Percentiles rank a stretch among this genome's conserved stretches.
These are phyloP conservation scores for Ilyonectria robusta DNA, from an alignment of 2,329 filamentous ascomycete genomes.

Conservation along the genomic window DNA sequence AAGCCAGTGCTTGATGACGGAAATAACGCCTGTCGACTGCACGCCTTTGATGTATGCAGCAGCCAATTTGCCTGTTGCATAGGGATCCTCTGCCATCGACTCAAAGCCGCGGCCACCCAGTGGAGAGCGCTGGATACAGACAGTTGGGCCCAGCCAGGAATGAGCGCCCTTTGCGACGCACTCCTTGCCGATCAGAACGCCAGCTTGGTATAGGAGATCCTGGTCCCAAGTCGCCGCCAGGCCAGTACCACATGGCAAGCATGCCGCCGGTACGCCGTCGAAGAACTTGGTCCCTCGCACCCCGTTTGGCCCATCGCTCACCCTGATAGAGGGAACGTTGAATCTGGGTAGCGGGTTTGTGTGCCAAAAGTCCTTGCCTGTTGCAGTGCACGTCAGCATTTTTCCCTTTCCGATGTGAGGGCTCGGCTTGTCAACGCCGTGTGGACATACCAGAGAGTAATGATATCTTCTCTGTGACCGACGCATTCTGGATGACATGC, in stretches of 20 bases:
- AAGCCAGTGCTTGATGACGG: conserved; percentile 21
- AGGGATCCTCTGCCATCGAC: conserved; percentile 20
- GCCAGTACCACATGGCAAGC: conserved; percentile 32
- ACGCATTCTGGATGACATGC: conserved; percentile 23
- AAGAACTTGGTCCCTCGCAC: conserved; percentile 31
- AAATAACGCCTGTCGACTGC: background rate
- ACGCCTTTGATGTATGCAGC: conserved; percentile 18
- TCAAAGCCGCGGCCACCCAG: conserved; percentile 21
- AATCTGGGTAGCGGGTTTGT: conserved; percentile 16
- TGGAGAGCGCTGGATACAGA: conserved; percentile 18
- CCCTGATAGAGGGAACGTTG: conserved; percentile 24
- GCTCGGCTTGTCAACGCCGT: too few species aligned
- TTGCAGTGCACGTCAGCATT: background rate
- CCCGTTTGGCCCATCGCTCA: conserved; percentile 41
- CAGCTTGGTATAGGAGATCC: conserved; percentile 22
- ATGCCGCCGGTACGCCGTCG: conserved; percentile 24
- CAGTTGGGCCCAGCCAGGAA: conserved; percentile 21
- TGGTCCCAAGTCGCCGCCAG: conserved; percentile 34
- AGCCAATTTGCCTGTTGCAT: conserved; percentile 10
- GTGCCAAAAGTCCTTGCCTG: conserved; percentile 27
- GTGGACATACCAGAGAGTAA: conserved; percentile 15
- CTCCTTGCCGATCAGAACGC: conserved; percentile 25
- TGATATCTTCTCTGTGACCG: conserved; percentile 18
- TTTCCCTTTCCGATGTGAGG: too few species aligned
- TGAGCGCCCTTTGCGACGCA: conserved; percentile 24